A percentile compares a stretch with the other conserved stretches of the same genome.
Conservation (phyloP, 2,329 filamentous ascomycete genomes). For the Diaporthe citrichinensis region DNA sequence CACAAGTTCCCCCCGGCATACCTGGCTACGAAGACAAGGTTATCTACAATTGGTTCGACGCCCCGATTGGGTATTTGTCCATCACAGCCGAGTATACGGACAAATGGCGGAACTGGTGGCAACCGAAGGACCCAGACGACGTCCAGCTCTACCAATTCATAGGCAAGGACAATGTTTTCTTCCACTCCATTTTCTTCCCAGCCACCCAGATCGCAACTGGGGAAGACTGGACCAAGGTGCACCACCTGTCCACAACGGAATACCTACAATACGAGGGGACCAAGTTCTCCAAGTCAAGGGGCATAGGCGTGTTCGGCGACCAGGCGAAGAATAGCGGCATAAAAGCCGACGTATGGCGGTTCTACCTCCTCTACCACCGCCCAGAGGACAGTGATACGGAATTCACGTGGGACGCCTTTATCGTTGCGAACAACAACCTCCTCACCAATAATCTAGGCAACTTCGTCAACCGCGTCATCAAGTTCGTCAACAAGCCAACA, state of each 20-base stretch:
- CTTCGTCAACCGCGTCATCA: conserved; percentile 80
- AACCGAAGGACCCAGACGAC: conserved; percentile 68
- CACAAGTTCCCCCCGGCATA: conserved; percentile 45
- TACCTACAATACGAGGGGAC: conserved; percentile 79
- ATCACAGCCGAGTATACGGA: conserved; percentile 81
- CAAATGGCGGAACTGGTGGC: conserved; percentile 84
- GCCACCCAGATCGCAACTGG: conserved; percentile 78
- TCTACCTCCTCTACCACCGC: conserved; percentile 87
- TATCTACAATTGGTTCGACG: conserved; percentile 81
- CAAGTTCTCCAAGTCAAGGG: conserved; percentile 82
- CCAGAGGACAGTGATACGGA: conserved; percentile 90
- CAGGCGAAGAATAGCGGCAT: conserved; percentile 80
- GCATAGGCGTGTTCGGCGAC: conserved; percentile 82
- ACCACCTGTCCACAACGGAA: conserved; percentile 80
- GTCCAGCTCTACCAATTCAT: conserved; percentile 84
- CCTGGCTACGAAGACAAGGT: conserved; percentile 59
- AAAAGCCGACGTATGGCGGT: conserved; percentile 84
- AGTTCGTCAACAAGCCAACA: conserved; percentile 75
- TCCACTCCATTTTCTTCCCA: conserved; percentile 84
- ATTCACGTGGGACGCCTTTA: conserved; percentile 90
- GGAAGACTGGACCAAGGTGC: conserved; percentile 81
- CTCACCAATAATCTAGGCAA: conserved; percentile 84
- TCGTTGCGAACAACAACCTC: conserved; percentile 89
- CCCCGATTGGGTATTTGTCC: conserved; percentile 82
- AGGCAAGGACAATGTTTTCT: conserved; percentile 81